Conservation (phyloP, 352 stramenopile species). For the Phytophthora hibernalis region DNA sequence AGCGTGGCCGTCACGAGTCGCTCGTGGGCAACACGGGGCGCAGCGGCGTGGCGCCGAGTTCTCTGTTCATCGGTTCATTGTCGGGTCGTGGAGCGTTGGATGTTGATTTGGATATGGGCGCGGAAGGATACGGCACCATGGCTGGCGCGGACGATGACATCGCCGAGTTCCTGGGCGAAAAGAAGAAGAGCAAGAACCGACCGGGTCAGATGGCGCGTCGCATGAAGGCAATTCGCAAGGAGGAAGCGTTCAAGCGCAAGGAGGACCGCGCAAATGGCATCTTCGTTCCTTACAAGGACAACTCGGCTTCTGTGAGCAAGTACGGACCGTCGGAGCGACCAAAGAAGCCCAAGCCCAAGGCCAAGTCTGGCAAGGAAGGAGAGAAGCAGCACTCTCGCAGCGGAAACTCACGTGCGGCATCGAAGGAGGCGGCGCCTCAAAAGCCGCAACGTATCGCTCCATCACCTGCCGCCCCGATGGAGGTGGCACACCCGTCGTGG, state of each 20-base stretch:
- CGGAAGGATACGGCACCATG: slow-evolving; percentile 44
- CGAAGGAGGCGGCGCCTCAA: slow-evolving; percentile 32
- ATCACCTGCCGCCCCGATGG: slow-evolving; percentile 13
- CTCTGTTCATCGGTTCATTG: slow-evolving; percentile 81
- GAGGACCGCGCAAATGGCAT: slow-evolving; percentile 54
- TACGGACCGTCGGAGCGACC: slow-evolving; percentile 80
- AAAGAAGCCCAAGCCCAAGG: slow-evolving; percentile 68
- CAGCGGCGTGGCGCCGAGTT: slow-evolving; percentile 59
- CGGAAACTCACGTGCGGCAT: slow-evolving; percentile 15
- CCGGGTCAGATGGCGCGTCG: slow-evolving; percentile 78
- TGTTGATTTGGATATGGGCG: slow-evolving; percentile 30
- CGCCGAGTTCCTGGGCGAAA: slow-evolving; percentile 85
- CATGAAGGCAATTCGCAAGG: slow-evolving; percentile 78
- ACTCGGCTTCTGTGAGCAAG: slow-evolving; percentile 42
- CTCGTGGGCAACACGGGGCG: slow-evolving; percentile 70
- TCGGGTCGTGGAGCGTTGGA: slow-evolving; percentile 53
- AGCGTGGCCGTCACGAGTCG: slow-evolving; percentile 55
- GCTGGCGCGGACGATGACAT: slow-evolving; percentile 77
- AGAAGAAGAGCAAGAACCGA: slow-evolving; percentile 89
- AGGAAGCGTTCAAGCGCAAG: slow-evolving; percentile 61
- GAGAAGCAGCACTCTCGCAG: slow-evolving; percentile 18
- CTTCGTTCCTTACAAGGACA: slow-evolving; percentile 46
- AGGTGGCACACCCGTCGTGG: slow-evolving; percentile 71
- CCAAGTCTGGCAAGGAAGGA: slow-evolving; percentile 28
- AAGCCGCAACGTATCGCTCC: slow-evolving; percentile 15